These are phyloP conservation scores for Saccharomycopsis capsularis DNA, from an alignment of 805 yeast genomes.

Conservation along the genomic window DNA sequence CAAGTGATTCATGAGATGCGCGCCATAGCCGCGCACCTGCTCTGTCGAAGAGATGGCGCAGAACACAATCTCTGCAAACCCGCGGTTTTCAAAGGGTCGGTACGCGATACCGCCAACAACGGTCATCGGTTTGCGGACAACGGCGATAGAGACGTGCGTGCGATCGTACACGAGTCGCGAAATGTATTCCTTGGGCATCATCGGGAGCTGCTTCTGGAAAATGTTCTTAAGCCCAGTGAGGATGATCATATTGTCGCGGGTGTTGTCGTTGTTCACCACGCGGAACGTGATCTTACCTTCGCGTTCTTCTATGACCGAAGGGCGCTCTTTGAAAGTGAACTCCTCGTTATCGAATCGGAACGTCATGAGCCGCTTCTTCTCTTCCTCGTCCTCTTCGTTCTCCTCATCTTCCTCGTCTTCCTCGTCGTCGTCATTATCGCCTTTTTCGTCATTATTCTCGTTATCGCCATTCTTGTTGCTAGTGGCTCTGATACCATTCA, in stretches of 20 bases:
- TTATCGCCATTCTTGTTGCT: constrained; percentile 19
- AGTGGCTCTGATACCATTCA: constrained; percentile 1
- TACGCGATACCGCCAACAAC: constrained; percentile 98
- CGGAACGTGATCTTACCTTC: constrained; percentile 92
- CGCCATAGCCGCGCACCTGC: constrained; percentile 98
- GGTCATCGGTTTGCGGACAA: constrained; percentile 83
- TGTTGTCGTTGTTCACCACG: constrained; percentile 92
- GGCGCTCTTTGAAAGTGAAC: constrained; percentile 83
- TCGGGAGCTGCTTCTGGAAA: constrained; percentile 94
- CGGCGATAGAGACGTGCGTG: constrained; percentile 92
- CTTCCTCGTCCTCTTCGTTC: constrained; percentile 24
- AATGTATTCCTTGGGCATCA: constrained; percentile 97
- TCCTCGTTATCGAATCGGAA: constrained; percentile 60
- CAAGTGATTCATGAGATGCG: constrained; percentile 95
- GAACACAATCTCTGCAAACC: constrained; percentile 96
- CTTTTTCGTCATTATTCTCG: constrained; percentile 24
- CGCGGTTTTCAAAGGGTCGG: constrained; percentile 83
- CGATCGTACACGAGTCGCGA: constrained; percentile 91
- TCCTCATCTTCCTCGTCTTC: constrained; percentile 25
- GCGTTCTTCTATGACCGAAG: constrained; percentile 89
- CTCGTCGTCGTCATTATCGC: constrained; percentile 25
- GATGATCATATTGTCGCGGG: constrained; percentile 81
- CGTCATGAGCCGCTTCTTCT: constrained; percentile 31
- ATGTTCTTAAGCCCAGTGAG: constrained; percentile 92
- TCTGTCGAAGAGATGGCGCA: constrained; percentile 97